Conservation (phyloP, 1,284 basidiomycete species). For the Sporisorium graminicola region DNA sequence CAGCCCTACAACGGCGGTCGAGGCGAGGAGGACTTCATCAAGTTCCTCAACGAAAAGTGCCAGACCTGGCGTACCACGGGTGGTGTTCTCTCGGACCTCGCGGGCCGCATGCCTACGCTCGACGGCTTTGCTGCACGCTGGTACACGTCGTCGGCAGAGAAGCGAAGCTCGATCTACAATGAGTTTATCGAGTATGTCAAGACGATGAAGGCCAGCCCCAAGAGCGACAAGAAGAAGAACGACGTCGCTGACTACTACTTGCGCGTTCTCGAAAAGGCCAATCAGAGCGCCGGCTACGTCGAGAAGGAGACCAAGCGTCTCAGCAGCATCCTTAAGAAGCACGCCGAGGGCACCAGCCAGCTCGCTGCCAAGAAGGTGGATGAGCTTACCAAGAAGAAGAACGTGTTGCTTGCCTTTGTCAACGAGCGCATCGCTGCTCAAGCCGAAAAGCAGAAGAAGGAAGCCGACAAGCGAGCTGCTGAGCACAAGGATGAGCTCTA, state of each 20-base stretch:
- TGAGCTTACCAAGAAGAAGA: constrained; percentile 91
- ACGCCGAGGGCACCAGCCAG: constrained; percentile 70
- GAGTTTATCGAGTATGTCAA: constrained; percentile 72
- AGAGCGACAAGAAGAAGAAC: constrained; percentile 67
- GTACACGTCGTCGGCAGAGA: constrained; percentile 75
- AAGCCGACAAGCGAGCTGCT: constrained; percentile 25
- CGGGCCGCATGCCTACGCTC: constrained; percentile 83
- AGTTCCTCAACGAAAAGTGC: constrained; percentile 83
- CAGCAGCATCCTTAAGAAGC: constrained; percentile 78
- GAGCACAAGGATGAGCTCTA: constrained; percentile 52
- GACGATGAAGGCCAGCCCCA: constrained; percentile 40
- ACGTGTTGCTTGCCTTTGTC: constrained; percentile 83
- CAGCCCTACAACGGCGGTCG: constrained; percentile 79
- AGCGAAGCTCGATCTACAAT: constrained; percentile 75
- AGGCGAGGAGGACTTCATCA: constrained; percentile 77
- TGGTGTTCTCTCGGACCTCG: constrained; percentile 83
- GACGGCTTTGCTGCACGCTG: constrained; percentile 84
- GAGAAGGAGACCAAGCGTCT: constrained; percentile 86
- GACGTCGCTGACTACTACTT: constrained; percentile 83
- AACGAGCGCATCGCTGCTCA: constrained; percentile 55
- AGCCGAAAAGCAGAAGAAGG: constrained; percentile 50
- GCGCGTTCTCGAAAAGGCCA: constrained; percentile 86
- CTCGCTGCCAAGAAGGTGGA: constrained; percentile 85
- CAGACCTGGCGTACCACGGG: constrained; percentile 85
- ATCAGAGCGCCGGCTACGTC: constrained; percentile 79